Base-by-base conservation (phyloP, 2,329 filamentous ascomycete species). In the Fusarium lateritium region DNA sequence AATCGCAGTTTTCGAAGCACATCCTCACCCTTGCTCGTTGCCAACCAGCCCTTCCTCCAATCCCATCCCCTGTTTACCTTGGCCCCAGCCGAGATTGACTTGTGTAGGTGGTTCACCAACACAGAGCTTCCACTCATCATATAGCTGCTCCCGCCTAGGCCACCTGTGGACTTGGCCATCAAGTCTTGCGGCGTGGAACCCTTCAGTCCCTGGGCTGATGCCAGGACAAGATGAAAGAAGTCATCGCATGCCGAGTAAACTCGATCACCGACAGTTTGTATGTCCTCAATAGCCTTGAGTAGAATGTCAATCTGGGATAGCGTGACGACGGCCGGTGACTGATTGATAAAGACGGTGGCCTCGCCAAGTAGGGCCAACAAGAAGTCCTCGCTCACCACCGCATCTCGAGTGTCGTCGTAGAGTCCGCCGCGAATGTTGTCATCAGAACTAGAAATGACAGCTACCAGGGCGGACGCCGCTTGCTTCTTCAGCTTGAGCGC, bases 391-490 rank as follows among this genome's bases (percentile, higher is more conserved):
- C 93, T 93, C 19, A 98, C 92, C 8, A 97, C 93, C 1, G 93
- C 90, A 75, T 94, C 92, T 14, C 92, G 88, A 19, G 88, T 87
- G 24, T 90, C 89, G 76, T 98, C 94, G 77, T 94, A 97, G 3
- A 98, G 84, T 2, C 95, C 95, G 56, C 95, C 95, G 59, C 93
- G 92, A 73, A 98, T 97, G 76, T 93, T 95, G 78, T 97, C 94
- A 59, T 93, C 92, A 3, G 95, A 91, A 76, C 92, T 96, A 55
- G 91, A 88, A 72, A 98, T 92, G 61, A 97, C 91, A n/a, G 93
- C 91, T 43, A 93, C 85, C 50, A 98, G 83, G 2, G 93, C 91
- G 43, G 88, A 85, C 0, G 91, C 92, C 7, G 94, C 86, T 69
- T 91, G 88, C 56, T 89, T 88, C 70, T 90, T 92, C 21, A 91